Percentiles rank a stretch among this genome's conserved stretches.
phyloP scores from a whole-genome alignment of 2,329 filamentous ascomycete species.

The Cryphonectria parasitica region DNA sequence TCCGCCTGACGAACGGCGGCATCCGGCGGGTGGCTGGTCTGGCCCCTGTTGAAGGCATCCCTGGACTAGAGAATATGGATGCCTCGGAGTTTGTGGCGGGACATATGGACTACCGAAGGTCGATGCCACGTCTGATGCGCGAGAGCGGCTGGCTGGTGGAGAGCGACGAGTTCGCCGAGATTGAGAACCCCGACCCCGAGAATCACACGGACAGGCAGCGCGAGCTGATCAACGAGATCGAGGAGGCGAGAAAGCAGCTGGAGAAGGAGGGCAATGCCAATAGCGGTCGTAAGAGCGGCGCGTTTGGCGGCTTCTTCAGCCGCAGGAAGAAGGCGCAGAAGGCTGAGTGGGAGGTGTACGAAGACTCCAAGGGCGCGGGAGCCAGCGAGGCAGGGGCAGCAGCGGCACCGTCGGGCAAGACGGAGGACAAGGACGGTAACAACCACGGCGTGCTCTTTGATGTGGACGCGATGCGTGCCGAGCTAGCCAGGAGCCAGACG shows the following conservation, averaged over 20 bases:
- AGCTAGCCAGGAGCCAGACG: constrained; percentile 72
- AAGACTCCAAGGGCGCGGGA: constrained; percentile 28
- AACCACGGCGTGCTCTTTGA: constrained; percentile 82
- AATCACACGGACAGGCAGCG: constrained; percentile 86
- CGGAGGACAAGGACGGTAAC: constrained; percentile 53
- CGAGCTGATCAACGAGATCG: constrained; percentile 94
- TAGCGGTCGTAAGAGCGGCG: constrained; percentile 42
- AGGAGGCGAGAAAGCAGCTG: constrained; percentile 86
- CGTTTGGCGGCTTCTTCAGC: constrained; percentile 74
- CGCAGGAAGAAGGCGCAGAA: constrained; percentile 80
- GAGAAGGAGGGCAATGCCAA: constrained; percentile 73
- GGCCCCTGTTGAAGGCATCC: constrained; percentile 73
- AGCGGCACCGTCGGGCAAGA: constrained; percentile 38
- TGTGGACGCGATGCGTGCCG: constrained; percentile 88
- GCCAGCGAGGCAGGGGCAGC: constrained; percentile 31
- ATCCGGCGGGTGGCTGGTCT: constrained; percentile 88
- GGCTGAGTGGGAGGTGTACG: constrained; percentile 41
- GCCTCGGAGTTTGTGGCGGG: constrained; percentile 84
- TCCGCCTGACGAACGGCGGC: constrained; percentile 90
- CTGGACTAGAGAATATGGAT: constrained; percentile 85
- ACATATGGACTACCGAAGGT: constrained; percentile 94
- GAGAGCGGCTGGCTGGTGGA: constrained; percentile 91
- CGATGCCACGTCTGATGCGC: constrained; percentile 85
- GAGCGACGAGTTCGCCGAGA: constrained; percentile 92
- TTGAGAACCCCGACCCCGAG: constrained; percentile 95